Evolutionary conservation across 768 basidiomycete genomes (phyloP).

Genomic region (Pisolithus tinctorius): DNA sequence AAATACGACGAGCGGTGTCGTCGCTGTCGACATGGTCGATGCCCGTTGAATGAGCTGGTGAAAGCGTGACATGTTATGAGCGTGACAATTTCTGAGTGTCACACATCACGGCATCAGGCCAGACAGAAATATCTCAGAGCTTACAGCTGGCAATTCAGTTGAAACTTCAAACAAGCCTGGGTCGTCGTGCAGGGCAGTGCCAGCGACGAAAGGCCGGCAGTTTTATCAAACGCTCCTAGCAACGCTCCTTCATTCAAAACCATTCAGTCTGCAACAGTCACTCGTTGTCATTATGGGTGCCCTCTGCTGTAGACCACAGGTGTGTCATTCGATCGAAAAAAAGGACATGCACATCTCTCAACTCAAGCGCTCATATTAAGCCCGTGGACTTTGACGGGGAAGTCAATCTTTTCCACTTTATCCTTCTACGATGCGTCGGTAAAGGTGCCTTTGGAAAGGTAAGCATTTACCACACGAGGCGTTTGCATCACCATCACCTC

Average conservation of each 20-base stretch:
- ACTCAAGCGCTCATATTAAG: conserved; percentile 31
- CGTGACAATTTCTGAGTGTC: neutral
- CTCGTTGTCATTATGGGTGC: conserved; percentile 53
- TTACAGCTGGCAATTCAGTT: neutral
- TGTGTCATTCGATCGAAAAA: conserved; percentile 24
- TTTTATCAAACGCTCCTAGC: too few relatives aligned
- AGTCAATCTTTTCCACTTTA: conserved; percentile 95
- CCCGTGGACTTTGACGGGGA: conserved; percentile 95
- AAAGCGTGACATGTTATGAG: neutral
- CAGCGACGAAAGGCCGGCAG: neutral
- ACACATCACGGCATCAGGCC: neutral
- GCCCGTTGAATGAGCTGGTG: neutral
- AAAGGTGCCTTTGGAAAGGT: conserved; percentile 99
- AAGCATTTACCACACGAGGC: conserved; percentile 1
- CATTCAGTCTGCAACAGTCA: too few relatives aligned
- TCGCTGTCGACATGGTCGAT: conserved; percentile 4
- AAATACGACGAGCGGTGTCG: conserved; percentile 71
- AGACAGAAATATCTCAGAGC: neutral
- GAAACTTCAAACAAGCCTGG: neutral
- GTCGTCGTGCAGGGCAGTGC: neutral
- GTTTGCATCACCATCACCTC: conserved; percentile 7
- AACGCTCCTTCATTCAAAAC: too few relatives aligned
- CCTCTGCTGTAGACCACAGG: conserved; percentile 79
- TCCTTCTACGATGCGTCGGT: conserved; percentile 91
- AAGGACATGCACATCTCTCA: neutral